A percentile compares a stretch with the other conserved stretches of the same genome.
phyloP scores from a whole-genome alignment of 495 filamentous ascomycete species.

The Tuber microsphaerosporum region DNA sequence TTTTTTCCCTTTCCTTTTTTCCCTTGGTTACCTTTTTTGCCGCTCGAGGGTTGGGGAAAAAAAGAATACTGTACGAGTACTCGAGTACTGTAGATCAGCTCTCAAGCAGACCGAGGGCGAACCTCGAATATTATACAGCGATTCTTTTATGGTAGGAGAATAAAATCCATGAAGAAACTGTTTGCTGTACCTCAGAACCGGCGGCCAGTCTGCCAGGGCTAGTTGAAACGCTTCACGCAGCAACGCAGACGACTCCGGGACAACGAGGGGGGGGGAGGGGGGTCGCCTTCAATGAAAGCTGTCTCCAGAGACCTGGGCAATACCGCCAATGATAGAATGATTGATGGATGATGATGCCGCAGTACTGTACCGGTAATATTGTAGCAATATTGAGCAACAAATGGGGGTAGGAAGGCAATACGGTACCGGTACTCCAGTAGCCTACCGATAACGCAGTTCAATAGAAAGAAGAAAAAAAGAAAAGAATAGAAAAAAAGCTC shows the following conservation, averaged over 20 bases:
- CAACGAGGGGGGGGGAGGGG: neutral
- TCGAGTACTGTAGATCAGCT: neutral
- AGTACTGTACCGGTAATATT: no score
- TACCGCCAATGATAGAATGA: conserved; percentile 1
- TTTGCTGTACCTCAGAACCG: neutral
- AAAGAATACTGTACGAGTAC: no score
- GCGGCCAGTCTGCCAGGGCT: neutral
- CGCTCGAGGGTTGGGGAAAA: neutral
- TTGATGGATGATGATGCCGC: neutral
- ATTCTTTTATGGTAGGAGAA: neutral
- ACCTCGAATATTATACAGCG: neutral
- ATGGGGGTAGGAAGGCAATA: neutral
- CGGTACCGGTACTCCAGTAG: no score
- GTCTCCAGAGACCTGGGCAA: neutral
- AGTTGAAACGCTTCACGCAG: conserved; percentile 4
- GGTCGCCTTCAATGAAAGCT: neutral
- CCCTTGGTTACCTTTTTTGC: neutral
- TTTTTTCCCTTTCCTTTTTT: neutral
- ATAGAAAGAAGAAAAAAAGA: neutral
- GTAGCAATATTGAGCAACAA: neutral
- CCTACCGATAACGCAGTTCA: neutral
- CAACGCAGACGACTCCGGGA: conserved; percentile 4
- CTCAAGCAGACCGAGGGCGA: neutral
- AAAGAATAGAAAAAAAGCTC: neutral
- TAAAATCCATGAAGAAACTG: neutral